Base-by-base conservation (phyloP, 2,329 filamentous ascomycete species). In the Colletotrichum sp. region DNA sequence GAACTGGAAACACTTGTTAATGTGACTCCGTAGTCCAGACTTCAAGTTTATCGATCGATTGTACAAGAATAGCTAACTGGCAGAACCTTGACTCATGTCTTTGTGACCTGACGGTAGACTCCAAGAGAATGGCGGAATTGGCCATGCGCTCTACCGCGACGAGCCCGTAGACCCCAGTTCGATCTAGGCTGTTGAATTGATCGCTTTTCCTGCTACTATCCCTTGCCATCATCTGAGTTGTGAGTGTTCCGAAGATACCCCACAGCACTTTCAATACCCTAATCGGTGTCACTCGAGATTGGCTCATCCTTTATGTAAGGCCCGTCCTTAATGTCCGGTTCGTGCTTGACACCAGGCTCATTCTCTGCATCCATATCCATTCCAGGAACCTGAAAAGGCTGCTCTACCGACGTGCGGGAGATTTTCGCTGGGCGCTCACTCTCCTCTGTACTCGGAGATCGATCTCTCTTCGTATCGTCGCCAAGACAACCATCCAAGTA, bases 61-160 rank as follows among this genome's bases (percentile, higher is more conserved):
- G 9, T n/a, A 12, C 18, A 43, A 43, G 0, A 11, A 8, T 43
- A 0, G n/a, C 0, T 43, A 0, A 43, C 38, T 1, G 38, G 0
- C 38, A 11, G 0, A 43, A 43, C 38, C 38, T n/a, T 43, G 38
- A n/a, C 3, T 5, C 0, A 43, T 43, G 5, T 4, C 9, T 43
- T 43, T 6, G 38, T 43, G 38, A 43, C 5, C 4, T n/a, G 38
- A 12, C 38, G 2, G 18, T 12, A 43, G 18, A 43, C 18, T 0
- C 9, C 38, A 43, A n/a, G 0, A n/a, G 18, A 43, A 43, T 4
- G 38, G 38, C 0, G 38, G 38, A n/a, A 43, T n/a, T n/a, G 38
- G 38, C 38, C 38, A 43, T n/a, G 38, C 38, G 5, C 16, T n/a
- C 38, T n/a, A 8, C 38, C 18, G 38, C 38, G 8, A 43, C 38